phyloP scores from a whole-genome alignment of 306 rosid species.

The Arachis hypogaea region DNA sequence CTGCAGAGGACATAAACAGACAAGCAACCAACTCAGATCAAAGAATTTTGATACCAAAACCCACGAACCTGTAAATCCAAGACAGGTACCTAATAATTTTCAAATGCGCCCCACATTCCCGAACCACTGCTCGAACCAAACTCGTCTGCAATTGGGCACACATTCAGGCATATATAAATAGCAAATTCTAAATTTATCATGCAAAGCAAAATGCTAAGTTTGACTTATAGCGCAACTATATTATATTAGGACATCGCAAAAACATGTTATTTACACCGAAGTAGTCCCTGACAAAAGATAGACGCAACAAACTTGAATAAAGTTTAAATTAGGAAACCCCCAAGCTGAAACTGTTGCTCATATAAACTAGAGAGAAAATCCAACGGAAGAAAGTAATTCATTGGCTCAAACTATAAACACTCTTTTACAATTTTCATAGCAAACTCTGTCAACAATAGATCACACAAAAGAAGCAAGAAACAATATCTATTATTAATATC shows the following conservation, averaged over 20 bases:
- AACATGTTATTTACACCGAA: background rate
- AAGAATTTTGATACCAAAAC: slow-evolving; percentile 23
- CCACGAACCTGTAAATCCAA: background rate
- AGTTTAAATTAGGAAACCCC: slow-evolving; percentile 9
- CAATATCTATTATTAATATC: background rate
- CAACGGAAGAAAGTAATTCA: background rate
- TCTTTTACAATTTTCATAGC: no score
- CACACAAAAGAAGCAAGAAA: background rate
- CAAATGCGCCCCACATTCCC: slow-evolving; percentile 81
- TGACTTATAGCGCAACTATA: background rate
- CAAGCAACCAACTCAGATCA: slow-evolving; percentile 10
- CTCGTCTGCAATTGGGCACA: slow-evolving; percentile 60
- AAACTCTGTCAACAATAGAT: background rate
- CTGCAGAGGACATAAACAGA: slow-evolving; percentile 50
- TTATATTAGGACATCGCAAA: background rate
- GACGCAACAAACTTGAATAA: background rate
- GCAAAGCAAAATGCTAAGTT: slow-evolving; percentile 28
- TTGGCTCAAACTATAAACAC: background rate
- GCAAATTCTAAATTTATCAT: background rate
- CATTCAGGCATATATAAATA: slow-evolving; percentile 15
- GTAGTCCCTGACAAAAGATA: background rate
- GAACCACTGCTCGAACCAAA: slow-evolving; percentile 86
- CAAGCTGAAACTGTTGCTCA: background rate
- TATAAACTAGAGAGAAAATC: background rate
- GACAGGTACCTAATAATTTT: slow-evolving; percentile 64